Base-by-base conservation (phyloP, 306 rosid genomes). In the Citrullus colocynthis region DNA sequence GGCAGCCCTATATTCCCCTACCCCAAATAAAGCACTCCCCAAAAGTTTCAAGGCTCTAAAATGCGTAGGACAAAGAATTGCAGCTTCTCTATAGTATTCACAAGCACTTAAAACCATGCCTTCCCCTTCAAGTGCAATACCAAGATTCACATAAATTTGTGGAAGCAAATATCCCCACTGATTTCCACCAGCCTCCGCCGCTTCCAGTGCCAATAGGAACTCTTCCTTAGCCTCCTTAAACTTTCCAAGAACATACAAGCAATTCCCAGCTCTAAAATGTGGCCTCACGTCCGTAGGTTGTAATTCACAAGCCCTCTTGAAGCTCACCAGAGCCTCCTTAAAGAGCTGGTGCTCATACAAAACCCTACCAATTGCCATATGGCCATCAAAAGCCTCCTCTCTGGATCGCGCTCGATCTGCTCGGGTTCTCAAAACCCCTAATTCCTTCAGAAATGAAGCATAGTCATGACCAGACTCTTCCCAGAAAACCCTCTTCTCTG, bases 81-180 rank as follows among this genome's bases (percentile, higher is more conserved):
- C 99, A 78, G 99, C 99, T 71, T 96, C 99, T 77, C 99, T 88
- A 45, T 96, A 96, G 82, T 96, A 96, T 88, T 96, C 99, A 81
- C 99, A 92, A 51, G 99, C 98, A 83, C 99, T 96, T 85, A 96
- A 87, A 79, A 96, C 97, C 99, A 96, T 92, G 81, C 99, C 99
- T 86, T 96, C 99, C 13, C 98, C 97, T 91, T 96, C 99, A 59
- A 96, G 90, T 0, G 99, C 86, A 76, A 96, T 96, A 51, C 99
- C 99, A 5, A 96, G 93, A 62, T 96, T 96, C 54, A 92, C 99
- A 80, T 92, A 96, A 80, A 96, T 96, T 81, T 96, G 99, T 0
- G 99, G 98, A 64, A 92, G 89, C 93, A 96, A 69, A 84, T 96
- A 92, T n/a, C 91, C 90, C 99, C 99, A 96, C 60, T 96, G 99